Conservation (phyloP, 1,139 yeast genomes). For the Suhomyces wounanorum region DNA sequence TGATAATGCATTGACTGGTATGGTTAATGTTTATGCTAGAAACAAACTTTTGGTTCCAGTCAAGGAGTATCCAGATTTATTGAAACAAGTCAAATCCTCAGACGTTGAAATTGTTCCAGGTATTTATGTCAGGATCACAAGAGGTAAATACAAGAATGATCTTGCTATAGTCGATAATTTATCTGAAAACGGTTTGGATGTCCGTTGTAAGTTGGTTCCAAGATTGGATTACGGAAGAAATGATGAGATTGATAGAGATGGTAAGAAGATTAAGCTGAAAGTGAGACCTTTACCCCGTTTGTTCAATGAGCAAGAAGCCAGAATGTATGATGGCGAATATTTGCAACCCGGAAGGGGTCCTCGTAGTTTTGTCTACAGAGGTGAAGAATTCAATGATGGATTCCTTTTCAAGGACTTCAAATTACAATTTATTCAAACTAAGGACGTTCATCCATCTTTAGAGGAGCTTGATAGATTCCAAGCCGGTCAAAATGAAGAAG, state of each 20-base stretch:
- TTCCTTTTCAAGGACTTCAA: conserved; percentile 84
- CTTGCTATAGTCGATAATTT: conserved; percentile 90
- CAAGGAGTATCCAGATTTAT: conserved; percentile 89
- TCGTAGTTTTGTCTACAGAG: conserved; percentile 70
- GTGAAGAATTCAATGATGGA: conserved; percentile 90
- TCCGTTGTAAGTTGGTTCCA: conserved; percentile 87
- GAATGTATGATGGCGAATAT: conserved; percentile 54
- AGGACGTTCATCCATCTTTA: conserved; percentile 81
- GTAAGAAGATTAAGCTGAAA: conserved; percentile 53
- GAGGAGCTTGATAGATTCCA: conserved; percentile 88
- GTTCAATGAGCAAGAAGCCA: conserved; percentile 72
- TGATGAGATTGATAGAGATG: conserved; percentile 58
- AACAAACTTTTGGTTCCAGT: conserved; percentile 87
- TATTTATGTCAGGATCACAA: conserved; percentile 82
- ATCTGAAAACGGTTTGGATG: conserved; percentile 93
- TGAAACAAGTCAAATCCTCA: conserved; percentile 85
- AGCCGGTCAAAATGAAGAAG: conserved; percentile 66
- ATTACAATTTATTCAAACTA: conserved; percentile 77
- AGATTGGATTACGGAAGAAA: conserved; percentile 86
- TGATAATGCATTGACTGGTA: conserved; percentile 81
- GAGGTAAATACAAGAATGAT: conserved; percentile 93
- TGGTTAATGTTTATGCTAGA: conserved; percentile 77
- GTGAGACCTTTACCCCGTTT: conserved; percentile 82
- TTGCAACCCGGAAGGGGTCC: conserved; percentile 78
- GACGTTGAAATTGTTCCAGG: conserved; percentile 92